Evolutionary conservation across 2,329 filamentous ascomycete species (phyloP).

Genomic region (Achaetomium macrosporum): DNA sequence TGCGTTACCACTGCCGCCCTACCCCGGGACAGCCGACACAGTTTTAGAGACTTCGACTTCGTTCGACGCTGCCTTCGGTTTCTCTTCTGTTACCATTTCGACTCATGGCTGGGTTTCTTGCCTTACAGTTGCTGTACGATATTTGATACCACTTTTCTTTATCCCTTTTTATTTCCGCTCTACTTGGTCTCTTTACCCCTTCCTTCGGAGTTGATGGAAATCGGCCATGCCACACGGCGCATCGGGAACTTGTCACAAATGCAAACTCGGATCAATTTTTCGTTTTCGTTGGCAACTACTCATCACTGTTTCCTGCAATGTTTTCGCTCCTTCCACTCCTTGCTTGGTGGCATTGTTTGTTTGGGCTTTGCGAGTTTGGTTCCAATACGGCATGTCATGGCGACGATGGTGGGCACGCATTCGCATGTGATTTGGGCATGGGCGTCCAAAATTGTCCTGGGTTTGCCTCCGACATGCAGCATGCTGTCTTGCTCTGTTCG

Average conservation of each 20-base stretch:
- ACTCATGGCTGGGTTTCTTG: not conserved
- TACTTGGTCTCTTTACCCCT: constrained; percentile 1
- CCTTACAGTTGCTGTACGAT: constrained; percentile 11
- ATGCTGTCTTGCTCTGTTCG: not conserved
- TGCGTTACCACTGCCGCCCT: not conserved
- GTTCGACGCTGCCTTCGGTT: not conserved
- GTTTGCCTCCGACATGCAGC: not conserved
- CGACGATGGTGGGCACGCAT: too few relatives aligned
- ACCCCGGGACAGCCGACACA: too few relatives aligned
- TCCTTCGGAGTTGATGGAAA: constrained; percentile 14
- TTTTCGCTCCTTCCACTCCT: too few relatives aligned
- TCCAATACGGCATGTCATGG: too few relatives aligned
- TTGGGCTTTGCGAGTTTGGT: too few relatives aligned
- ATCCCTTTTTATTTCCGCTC: not conserved
- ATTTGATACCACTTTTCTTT: constrained; percentile 5
- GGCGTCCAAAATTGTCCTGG: too few relatives aligned
- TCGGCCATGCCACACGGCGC: constrained; percentile 16
- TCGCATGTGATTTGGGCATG: too few relatives aligned
- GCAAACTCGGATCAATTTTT: not conserved
- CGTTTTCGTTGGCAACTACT: not conserved
- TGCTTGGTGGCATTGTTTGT: too few relatives aligned
- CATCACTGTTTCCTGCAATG: not conserved
- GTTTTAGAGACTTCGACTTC: too few relatives aligned
- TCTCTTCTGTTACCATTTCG: not conserved
- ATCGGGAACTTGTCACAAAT: constrained; percentile 3